Conservation (phyloP, 208 protist genomes). For the Acanthamoeba castellanii region DNA sequence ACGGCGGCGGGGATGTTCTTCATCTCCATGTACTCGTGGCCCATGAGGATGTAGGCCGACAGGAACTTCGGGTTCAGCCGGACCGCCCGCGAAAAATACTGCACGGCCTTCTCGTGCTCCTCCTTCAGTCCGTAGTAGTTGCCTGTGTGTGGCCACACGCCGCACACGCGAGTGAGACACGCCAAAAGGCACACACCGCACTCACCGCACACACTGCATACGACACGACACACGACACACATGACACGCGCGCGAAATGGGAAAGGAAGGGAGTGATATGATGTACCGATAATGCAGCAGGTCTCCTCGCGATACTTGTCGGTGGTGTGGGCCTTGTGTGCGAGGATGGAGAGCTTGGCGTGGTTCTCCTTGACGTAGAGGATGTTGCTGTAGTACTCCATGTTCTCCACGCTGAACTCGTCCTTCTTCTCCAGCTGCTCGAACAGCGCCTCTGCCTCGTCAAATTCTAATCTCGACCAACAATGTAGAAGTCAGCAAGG, state of each 20-base stretch:
- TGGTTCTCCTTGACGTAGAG: slow-evolving; percentile 96
- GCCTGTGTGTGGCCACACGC: slow-evolving; percentile 75
- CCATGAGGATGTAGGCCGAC: slow-evolving; percentile 97
- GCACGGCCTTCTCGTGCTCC: slow-evolving; percentile 96
- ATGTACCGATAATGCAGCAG: slow-evolving; percentile 95
- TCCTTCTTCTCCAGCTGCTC: slow-evolving; percentile 91
- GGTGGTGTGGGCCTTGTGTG: slow-evolving; percentile 93
- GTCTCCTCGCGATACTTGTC: slow-evolving; percentile 97
- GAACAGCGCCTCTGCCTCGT: slow-evolving; percentile 92
- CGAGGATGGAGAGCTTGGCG: slow-evolving; percentile 93
- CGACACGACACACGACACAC: background rate
- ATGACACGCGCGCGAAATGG: too few species aligned
- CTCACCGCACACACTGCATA: too few species aligned
- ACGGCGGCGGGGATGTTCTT: slow-evolving; percentile 96
- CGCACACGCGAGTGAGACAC: background rate
- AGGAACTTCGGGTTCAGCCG: slow-evolving; percentile 92
- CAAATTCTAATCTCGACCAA: slow-evolving; percentile 80
- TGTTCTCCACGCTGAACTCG: slow-evolving; percentile 94
- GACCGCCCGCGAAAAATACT: slow-evolving; percentile 93
- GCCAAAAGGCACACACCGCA: background rate
- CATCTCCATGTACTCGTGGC: slow-evolving; percentile 97
- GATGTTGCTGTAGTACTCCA: slow-evolving; percentile 97
- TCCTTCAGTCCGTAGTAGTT: slow-evolving; percentile 97
- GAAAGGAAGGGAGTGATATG: too few species aligned
- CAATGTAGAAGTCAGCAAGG: too few species aligned